These are phyloP conservation scores for Durio zibethinus DNA, from an alignment of 345 rosid species.

Conservation along the genomic window DNA sequence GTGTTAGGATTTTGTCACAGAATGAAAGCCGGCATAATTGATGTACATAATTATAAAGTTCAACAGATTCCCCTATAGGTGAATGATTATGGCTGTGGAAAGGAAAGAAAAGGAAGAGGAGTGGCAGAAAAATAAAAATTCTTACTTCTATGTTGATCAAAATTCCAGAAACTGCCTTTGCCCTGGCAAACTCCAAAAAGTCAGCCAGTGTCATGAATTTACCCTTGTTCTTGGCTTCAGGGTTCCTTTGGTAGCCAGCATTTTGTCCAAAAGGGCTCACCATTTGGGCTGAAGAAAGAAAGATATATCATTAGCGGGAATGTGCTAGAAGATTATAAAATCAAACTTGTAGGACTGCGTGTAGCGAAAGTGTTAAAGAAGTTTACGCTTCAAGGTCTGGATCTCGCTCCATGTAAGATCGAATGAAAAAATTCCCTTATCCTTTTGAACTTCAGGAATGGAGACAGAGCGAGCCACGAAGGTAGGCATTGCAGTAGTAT, in stretches of 20 bases:
- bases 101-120: too few species aligned
- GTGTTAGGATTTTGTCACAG: neutral
- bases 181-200: slow-evolving; percentile 71
- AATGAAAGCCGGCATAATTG: neutral
- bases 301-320: neutral
- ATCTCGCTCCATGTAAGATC: slow-evolving; percentile 88
- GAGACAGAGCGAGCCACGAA: slow-evolving; percentile 49
- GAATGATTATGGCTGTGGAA: neutral
- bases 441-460: slow-evolving; percentile 61
- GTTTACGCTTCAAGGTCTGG: slow-evolving; percentile 68
- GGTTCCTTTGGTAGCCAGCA: slow-evolving; percentile 45
- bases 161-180: slow-evolving; percentile 68
- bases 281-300: slow-evolving; percentile 64
- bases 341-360: neutral
- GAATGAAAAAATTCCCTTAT: slow-evolving; percentile 72
- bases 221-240: slow-evolving; percentile 60
- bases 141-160: slow-evolving; percentile 65
- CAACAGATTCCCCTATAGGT: neutral
- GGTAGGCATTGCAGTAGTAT: slow-evolving; percentile 54
- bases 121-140: neutral
- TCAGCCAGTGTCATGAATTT: slow-evolving; percentile 55
- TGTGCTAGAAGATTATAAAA: neutral
- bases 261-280: slow-evolving; percentile 43
- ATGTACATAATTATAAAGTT: neutral
- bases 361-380: slow-evolving; percentile 1